phyloP scores from a whole-genome alignment of 1,139 yeast genomes.

The Geotrichum bryndzae region DNA sequence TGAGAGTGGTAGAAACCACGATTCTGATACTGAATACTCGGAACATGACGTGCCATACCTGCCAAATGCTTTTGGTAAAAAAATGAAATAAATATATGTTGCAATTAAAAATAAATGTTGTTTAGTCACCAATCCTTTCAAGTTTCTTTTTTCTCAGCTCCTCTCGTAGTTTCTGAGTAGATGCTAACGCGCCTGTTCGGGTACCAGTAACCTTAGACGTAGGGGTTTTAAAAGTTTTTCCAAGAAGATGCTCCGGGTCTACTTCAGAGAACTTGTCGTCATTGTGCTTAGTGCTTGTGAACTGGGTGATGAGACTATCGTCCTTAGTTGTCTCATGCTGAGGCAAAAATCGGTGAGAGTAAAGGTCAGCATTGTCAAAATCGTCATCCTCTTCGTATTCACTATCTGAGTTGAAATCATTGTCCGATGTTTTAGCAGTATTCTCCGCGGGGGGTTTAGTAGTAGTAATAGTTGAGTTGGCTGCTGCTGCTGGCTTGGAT shows the following conservation, averaged over 20 bases:
- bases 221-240: neutral
- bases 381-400: conserved; percentile 4
- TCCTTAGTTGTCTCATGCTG: conserved; percentile 7
- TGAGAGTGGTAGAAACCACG: neutral
- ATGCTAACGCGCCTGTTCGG: conserved; percentile 5
- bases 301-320: conserved; percentile 12
- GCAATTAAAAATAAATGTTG: neutral
- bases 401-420: neutral
- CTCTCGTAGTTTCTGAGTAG: conserved; percentile 9
- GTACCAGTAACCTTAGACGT: neutral
- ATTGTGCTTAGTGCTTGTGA: conserved; percentile 11
- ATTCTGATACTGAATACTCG: conserved; percentile 14
- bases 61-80: neutral
- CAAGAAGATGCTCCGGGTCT: conserved; percentile 5
- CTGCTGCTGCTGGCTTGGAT: neutral
- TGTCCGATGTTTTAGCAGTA: neutral
- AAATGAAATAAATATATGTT: neutral
- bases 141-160: conserved; percentile 7
- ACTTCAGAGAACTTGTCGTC: conserved; percentile 10
- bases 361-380: conserved; percentile 3
- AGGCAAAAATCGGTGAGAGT: conserved; percentile 7
- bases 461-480: neutral
- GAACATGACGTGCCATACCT: conserved; percentile 7
- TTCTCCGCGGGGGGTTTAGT: neutral
- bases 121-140: neutral